Evolutionary conservation across 257 asterid species (phyloP), one percentile per base, ranked within the genome.

Genomic region (Nyctanthes arbortristis): DNA sequence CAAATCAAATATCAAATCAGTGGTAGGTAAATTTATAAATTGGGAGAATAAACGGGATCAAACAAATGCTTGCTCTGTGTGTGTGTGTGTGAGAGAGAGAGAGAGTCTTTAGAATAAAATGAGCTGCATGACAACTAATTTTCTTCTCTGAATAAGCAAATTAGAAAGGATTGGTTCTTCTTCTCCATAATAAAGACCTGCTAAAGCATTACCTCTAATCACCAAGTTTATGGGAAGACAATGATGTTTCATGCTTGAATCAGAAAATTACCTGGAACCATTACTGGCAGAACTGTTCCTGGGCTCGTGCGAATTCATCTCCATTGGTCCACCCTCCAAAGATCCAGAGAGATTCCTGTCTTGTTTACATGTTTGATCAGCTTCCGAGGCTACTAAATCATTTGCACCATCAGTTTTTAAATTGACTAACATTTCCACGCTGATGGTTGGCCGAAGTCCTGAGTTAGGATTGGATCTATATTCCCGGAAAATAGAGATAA

Each of bases 211-310:
- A 40, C 49, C 49, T 40, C 14, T 40, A 40, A n/a, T n/a, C n/a
- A n/a, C n/a, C n/a, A n/a, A n/a, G n/a, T n/a, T n/a, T n/a, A 40
- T 40, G 49, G 4, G 14, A 40, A 14, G 20, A 40, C 20, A n/a
- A n/a, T 13, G 20, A 40, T 16, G 52, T 4, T 40, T 2, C 8
- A 40, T 20, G 4, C 52, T 40, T 39, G 18, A 16, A 20, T 39
- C 7, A 40, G 33, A 59, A 37, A 40, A 33, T 75, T 85, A 91
- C 97, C 96, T 89, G 77, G 90, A 84, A 33, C 78, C 79, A 61
- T 74, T 86, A 80, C 79, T 73, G 25, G 72, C 80, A 18, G 81
- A 78, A 84, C 76, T 84, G 78, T 70, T 81, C 72, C 89, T 81
- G 30, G 80, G 75, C 73, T 79, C 86, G 49, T 63, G 13, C 14